These are phyloP conservation scores for Nemania sp. DNA, from an alignment of 2,329 filamentous ascomycete genomes.

Conservation along the genomic window DNA sequence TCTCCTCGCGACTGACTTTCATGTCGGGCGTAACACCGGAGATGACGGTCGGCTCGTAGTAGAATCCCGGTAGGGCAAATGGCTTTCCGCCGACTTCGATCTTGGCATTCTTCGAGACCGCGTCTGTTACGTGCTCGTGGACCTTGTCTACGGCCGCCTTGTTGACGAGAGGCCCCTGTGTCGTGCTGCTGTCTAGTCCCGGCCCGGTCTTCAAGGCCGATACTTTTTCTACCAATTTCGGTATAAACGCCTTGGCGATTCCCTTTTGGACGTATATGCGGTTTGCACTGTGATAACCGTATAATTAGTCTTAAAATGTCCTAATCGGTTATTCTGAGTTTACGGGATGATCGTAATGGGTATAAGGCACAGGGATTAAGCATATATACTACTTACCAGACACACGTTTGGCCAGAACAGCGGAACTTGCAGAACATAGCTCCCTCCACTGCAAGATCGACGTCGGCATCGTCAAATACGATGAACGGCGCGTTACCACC, in stretches of 20 bases:
- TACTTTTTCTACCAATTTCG: slow-evolving; percentile 75
- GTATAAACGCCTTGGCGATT: slow-evolving; percentile 74
- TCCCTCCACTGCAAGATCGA: slow-evolving; percentile 70
- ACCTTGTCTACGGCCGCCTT: slow-evolving; percentile 78
- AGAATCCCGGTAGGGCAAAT: slow-evolving; percentile 51
- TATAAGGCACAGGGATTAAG: neutral
- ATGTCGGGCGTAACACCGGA: slow-evolving; percentile 75
- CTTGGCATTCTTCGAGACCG: slow-evolving; percentile 77
- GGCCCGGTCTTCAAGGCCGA: slow-evolving; percentile 76
- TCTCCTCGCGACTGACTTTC: slow-evolving; percentile 69
- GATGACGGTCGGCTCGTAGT: slow-evolving; percentile 79
- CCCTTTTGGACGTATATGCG: slow-evolving; percentile 70
- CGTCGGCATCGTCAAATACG: slow-evolving; percentile 79
- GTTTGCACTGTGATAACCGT: slow-evolving; percentile 59
- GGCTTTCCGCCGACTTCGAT: slow-evolving; percentile 73
- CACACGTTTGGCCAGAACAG: slow-evolving; percentile 78
- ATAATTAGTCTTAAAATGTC: neutral
- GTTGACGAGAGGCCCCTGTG: slow-evolving; percentile 81
- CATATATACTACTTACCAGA: slow-evolving; percentile 52
- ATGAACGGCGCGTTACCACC: slow-evolving; percentile 83
- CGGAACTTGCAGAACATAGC: slow-evolving; percentile 78
- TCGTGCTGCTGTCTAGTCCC: slow-evolving; percentile 64
- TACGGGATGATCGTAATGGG: neutral
- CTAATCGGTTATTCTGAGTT: neutral
- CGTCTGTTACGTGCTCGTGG: slow-evolving; percentile 80